These are phyloP conservation scores for Kodamaea hsintzibuensis DNA, from an alignment of 805 yeast species.

Conservation along the genomic window DNA sequence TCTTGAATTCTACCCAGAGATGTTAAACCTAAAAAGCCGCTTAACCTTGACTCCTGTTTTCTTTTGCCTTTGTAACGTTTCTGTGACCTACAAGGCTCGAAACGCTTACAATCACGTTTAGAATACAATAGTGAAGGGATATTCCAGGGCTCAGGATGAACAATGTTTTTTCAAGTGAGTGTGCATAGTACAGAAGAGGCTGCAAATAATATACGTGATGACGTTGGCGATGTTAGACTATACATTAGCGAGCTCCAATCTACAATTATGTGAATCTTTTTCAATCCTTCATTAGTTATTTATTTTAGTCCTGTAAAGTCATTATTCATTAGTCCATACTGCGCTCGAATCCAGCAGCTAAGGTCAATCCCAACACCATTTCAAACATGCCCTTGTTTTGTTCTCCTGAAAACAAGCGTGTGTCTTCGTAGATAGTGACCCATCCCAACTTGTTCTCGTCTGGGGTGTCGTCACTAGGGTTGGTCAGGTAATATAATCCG, in stretches of 20 bases:
- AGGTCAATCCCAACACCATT: constrained; percentile 50
- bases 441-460: constrained; percentile 63
- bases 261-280: not conserved
- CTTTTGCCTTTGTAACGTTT: not conserved
- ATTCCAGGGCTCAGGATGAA: not conserved
- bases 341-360: constrained; percentile 51
- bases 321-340: constrained; percentile 9
- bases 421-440: constrained; percentile 60
- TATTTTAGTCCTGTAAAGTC: not conserved
- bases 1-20: not conserved
- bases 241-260: not conserved
- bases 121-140: not conserved
- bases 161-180: not conserved
- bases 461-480: constrained; percentile 62
- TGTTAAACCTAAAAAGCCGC: not conserved
- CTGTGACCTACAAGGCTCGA: not conserved
- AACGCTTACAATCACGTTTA: not conserved
- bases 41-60: not conserved
- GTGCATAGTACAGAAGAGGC: not conserved
- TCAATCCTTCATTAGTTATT: not conserved
- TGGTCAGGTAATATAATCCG: constrained; percentile 46
- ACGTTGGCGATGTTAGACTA: not conserved
- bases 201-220: not conserved
- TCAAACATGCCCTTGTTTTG: constrained; percentile 52
- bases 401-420: constrained; percentile 19